Base-by-base conservation (phyloP, 2,329 filamentous ascomycete species). In the Neonectria hederae region DNA sequence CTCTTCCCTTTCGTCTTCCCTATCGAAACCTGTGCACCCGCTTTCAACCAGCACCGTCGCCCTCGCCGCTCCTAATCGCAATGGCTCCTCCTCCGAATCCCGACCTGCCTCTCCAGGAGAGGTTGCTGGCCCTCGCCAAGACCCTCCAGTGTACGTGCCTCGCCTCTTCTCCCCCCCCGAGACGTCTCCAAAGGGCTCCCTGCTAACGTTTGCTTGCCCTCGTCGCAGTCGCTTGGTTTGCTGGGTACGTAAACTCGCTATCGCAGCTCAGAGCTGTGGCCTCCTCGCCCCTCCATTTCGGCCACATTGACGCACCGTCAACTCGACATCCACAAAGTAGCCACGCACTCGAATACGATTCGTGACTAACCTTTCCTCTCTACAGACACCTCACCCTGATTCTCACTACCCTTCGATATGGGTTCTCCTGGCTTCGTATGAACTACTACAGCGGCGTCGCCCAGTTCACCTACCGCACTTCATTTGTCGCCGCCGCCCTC, bases 401-500 rank as follows among this genome's bases (percentile, higher is more conserved):
- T 71, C 82, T 97, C 72, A 90, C 89, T 76, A 93, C 95, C 56
- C 78, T 92, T 75, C 92, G 94, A 77, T 99, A 98, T 81, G 82
- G 85, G 68, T 80, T 98, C 67, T 97, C 94, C 53, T 97, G 93
- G 84, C 81, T 97, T 63, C 91, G 91, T 75, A 92, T 98, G 86
- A 97, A 97, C 86, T 94, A 89, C 79, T 91, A 91, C 78, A 90
- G 89, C 62, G 82, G 87, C 77, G 89, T 89, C 84, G 94, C 95
- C 52, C 86, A 88, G 71, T 90, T 96, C 79, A 91, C 91, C 62
- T 99, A 99, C 84, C 94, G 96, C 75, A 88, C 91, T 59, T 92
- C 94, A 62, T 99, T 99, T 79, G 72, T 97, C 72, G 90, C 94
- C 3, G 96, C 96, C 6, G 93, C 94, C 52, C 88, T 89, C 54